A percentile compares a stretch with the other conserved stretches of the same genome.
These are phyloP conservation scores for Corynespora cassiicola DNA, from an alignment of 2,329 filamentous ascomycete genomes.

Conservation along the genomic window DNA sequence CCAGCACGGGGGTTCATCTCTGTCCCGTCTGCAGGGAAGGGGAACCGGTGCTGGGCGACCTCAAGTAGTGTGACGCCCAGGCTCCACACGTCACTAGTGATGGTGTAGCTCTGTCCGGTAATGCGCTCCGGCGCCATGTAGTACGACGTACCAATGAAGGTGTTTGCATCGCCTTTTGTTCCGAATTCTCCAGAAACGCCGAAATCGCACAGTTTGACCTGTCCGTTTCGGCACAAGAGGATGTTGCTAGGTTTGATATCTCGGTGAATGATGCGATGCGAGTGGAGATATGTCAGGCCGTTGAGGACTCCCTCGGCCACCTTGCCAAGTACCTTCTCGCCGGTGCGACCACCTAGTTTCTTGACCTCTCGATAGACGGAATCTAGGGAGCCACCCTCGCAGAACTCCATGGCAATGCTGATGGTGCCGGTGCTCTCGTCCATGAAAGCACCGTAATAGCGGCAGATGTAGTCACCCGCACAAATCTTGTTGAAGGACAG, in stretches of 20 bases:
- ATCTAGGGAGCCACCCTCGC: slow-evolving; percentile 93
- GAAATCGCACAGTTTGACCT: slow-evolving; percentile 98
- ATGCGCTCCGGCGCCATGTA: slow-evolving; percentile 99
- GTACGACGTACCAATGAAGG: slow-evolving; percentile 97
- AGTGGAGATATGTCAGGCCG: slow-evolving; percentile 92
- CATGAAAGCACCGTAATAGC: slow-evolving; percentile 96
- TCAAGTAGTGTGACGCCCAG: slow-evolving; percentile 96
- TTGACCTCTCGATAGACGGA: slow-evolving; percentile 98
- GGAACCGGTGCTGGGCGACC: slow-evolving; percentile 98
- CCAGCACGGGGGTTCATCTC: slow-evolving; percentile 94
- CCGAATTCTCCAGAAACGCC: slow-evolving; percentile 97
- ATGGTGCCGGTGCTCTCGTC: slow-evolving; percentile 96
- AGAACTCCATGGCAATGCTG: slow-evolving; percentile 99
- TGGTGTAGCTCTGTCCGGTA: slow-evolving; percentile 96
- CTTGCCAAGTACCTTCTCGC: slow-evolving; percentile 96
- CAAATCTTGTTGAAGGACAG: slow-evolving; percentile 98
- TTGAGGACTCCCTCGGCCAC: slow-evolving; percentile 94
- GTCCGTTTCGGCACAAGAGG: slow-evolving; percentile 81
- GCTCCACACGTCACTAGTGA: slow-evolving; percentile 98
- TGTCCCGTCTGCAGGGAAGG: slow-evolving; percentile 94
- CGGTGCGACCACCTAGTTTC: slow-evolving; percentile 89
- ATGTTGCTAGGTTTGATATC: slow-evolving; percentile 99
- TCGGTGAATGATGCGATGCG: slow-evolving; percentile 95
- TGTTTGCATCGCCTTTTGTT: slow-evolving; percentile 97
- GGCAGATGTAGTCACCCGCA: slow-evolving; percentile 93